Percentiles rank a stretch among this genome's conserved stretches.
phyloP scores from a whole-genome alignment of 78 protist species.

The Dictyostelium discoideum region DNA sequence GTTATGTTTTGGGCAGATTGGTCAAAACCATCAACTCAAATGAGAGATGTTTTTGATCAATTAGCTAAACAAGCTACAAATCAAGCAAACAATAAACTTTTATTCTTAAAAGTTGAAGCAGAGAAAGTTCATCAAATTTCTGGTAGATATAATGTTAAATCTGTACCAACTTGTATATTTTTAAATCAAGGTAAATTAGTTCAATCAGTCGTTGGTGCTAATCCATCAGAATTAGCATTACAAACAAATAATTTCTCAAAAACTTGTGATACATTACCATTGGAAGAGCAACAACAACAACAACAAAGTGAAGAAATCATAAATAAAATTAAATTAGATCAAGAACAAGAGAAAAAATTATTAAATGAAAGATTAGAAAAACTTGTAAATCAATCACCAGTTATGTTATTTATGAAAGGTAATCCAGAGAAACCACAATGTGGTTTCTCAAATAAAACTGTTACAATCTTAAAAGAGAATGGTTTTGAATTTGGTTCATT shows the following conservation, averaged over 20 bases:
- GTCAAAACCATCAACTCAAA: constrained; percentile 84
- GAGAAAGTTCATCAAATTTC: constrained; percentile 81
- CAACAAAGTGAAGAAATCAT: constrained; percentile 15
- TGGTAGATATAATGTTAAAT: constrained; percentile 68
- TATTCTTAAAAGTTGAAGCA: constrained; percentile 87
- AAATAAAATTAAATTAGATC: constrained; percentile 2
- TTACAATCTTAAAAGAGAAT: constrained; percentile 78
- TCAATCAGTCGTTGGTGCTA: constrained; percentile 59
- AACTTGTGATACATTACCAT: not conserved
- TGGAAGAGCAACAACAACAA: not conserved
- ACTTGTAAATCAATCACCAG: constrained; percentile 71
- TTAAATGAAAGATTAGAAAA: constrained; percentile 55
- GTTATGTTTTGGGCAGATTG: constrained; percentile 90
- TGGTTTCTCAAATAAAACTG: constrained; percentile 90
- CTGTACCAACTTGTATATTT: constrained; percentile 86
- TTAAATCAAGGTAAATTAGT: constrained; percentile 11
- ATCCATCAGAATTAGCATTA: constrained; percentile 58
- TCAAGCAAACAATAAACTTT: not conserved
- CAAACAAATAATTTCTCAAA: constrained; percentile 7
- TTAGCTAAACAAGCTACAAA: constrained; percentile 59
- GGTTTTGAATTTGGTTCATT: constrained; percentile 78
- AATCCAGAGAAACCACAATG: constrained; percentile 91
- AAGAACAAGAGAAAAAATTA: constrained; percentile 60
- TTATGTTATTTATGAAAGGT: constrained; percentile 95
- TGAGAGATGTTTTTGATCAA: constrained; percentile 82